phyloP scores from a whole-genome alignment of 495 filamentous ascomycete genomes.

The Corynascus novoguineensis region DNA sequence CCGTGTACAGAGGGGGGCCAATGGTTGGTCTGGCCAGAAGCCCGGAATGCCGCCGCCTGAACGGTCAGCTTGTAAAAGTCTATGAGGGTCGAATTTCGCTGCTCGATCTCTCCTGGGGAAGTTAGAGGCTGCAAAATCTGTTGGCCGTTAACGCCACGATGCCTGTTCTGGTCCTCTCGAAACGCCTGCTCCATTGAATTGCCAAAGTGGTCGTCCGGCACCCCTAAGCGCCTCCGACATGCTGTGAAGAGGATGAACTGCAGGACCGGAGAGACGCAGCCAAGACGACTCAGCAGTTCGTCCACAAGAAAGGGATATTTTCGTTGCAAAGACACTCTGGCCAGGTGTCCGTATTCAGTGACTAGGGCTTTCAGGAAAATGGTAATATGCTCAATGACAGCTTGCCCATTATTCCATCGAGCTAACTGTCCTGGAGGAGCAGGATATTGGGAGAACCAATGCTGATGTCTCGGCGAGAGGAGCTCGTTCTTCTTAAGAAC shows the following conservation, averaged over 20 bases:
- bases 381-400: constrained; percentile 28
- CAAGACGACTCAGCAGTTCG: constrained; percentile 50
- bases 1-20: neutral
- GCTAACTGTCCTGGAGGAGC: constrained; percentile 29
- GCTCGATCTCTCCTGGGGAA: constrained; percentile 5
- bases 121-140: neutral
- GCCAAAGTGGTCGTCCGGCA: constrained; percentile 26
- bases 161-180: constrained; percentile 27
- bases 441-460: constrained; percentile 54
- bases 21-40: neutral
- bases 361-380: constrained; percentile 33
- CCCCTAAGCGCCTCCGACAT: constrained; percentile 37
- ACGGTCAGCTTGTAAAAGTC: constrained; percentile 4
- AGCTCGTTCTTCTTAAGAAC: constrained; percentile 39
- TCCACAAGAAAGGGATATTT: constrained; percentile 55
- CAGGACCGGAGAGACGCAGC: constrained; percentile 50
- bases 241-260: constrained; percentile 57
- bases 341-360: constrained; percentile 17
- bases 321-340: neutral
- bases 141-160: neutral
- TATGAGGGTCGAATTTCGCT: constrained; percentile 10
- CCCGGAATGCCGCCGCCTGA: neutral
- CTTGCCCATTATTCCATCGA: constrained; percentile 10
- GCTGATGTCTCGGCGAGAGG: constrained; percentile 33
- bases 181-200: constrained; percentile 36